These are phyloP conservation scores for Globisporangium echinulatum DNA, from an alignment of 352 stramenopile genomes.

Conservation along the genomic window DNA sequence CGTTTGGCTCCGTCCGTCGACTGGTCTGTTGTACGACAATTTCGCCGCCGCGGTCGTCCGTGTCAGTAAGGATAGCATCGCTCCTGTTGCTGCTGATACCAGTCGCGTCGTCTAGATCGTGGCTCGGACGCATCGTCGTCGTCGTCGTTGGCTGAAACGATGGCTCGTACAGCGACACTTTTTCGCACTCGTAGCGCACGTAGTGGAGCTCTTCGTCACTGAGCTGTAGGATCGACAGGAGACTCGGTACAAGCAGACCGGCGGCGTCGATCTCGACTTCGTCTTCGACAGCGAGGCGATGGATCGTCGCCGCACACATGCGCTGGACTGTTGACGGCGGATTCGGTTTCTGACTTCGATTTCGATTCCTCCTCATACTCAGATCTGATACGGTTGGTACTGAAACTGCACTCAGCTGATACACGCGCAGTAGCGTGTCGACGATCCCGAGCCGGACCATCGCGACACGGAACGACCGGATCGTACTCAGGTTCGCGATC, in stretches of 20 bases:
- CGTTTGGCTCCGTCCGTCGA: background rate
- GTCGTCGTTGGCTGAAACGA: no score
- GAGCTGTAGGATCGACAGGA: constrained; percentile 47
- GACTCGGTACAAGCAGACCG: constrained; percentile 39
- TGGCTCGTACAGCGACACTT: constrained; percentile 41
- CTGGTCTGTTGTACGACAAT: background rate
- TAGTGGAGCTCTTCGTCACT: constrained; percentile 62
- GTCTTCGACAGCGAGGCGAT: constrained; percentile 62
- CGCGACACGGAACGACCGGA: constrained; percentile 41
- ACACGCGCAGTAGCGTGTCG: constrained; percentile 40
- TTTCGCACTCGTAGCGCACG: constrained; percentile 70
- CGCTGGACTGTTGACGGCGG: constrained; percentile 4
- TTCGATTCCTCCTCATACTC: no score
- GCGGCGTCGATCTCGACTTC: constrained; percentile 27
- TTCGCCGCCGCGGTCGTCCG: background rate
- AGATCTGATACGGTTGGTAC: no score
- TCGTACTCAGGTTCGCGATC: constrained; percentile 68
- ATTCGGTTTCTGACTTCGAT: constrained; percentile 5
- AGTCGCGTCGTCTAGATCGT: no score
- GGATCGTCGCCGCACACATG: constrained; percentile 64
- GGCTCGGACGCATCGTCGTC: background rate
- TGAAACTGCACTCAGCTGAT: constrained; percentile 3
- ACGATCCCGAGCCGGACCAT: constrained; percentile 58
- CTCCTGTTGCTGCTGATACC: no score
- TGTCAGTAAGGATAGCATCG: background rate